Percentiles rank a stretch among this genome's conserved stretches.
These are phyloP conservation scores for Candida yuanshanica DNA, from an alignment of 805 yeast genomes.

Conservation along the genomic window DNA sequence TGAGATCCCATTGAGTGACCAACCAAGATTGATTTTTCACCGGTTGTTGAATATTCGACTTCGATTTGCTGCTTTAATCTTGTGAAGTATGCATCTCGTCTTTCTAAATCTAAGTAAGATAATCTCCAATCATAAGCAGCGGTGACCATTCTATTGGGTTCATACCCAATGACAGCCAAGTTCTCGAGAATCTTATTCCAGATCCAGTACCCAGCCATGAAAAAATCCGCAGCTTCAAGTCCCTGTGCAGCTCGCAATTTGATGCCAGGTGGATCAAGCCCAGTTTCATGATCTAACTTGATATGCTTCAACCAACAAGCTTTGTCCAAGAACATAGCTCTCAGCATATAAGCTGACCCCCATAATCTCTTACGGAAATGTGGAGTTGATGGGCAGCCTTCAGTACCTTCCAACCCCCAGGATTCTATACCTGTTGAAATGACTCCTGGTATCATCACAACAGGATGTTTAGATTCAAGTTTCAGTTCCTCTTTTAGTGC, in stretches of 20 bases:
- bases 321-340: slow-evolving; percentile 88
- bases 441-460: slow-evolving; percentile 93
- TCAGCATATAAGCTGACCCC: slow-evolving; percentile 96
- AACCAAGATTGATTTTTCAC: slow-evolving; percentile 65
- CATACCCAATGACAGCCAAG: slow-evolving; percentile 89
- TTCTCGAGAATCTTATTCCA: slow-evolving; percentile 97
- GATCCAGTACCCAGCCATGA: slow-evolving; percentile 97
- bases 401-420: slow-evolving; percentile 77
- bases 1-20: slow-evolving; percentile 99
- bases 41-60: slow-evolving; percentile 40
- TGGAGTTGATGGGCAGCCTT: slow-evolving; percentile 74
- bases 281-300: slow-evolving; percentile 85
- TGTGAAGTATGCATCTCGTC: slow-evolving; percentile 80
- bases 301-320: slow-evolving; percentile 91
- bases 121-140: slow-evolving; percentile 98
- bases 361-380: slow-evolving; percentile 90
- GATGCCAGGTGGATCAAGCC: slow-evolving; percentile 83
- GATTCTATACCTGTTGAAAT: slow-evolving; percentile 92
- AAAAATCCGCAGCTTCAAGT: slow-evolving; percentile 93
- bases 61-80: slow-evolving; percentile 74
- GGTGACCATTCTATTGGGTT: slow-evolving; percentile 81
- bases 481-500: slow-evolving; percentile 47
- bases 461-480: slow-evolving; percentile 61
- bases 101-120: slow-evolving; percentile 82
- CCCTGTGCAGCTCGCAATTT: slow-evolving; percentile 90